Base-by-base conservation (phyloP, 2,329 filamentous ascomycete species). In the Dendryphion nanum region DNA sequence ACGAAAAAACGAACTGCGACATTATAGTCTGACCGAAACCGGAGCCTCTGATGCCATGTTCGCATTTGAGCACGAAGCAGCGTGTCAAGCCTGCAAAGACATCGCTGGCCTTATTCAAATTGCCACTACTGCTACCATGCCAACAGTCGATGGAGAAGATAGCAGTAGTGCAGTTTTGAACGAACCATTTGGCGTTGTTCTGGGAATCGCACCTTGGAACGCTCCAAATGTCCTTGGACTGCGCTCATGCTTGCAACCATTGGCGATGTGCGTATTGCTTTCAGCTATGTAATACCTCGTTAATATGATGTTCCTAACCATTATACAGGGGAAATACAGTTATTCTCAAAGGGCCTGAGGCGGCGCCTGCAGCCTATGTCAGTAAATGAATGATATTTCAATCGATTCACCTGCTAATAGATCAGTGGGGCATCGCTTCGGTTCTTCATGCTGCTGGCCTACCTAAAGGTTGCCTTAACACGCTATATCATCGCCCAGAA, bases 391-490 rank as follows among this genome's bases (percentile, higher is more conserved):
- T 16, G 29, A 6, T 7, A 10, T 16, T 15, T 7, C 29, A 12
- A 8, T 8, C 3, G 16, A 15, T 17, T 3, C 3, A 13, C 8
- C n/a, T n/a, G 23, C 23, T 26, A 26, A 26, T n/a, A 26, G 15
- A 2, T 8, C n/a, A 16, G 14, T 18, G 16, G 46, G 45, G 24
- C 34, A 26, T 26, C n/a, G 29, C 29, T 14, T 30, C 29, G 10
- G 10, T 30, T 17, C 16, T 33, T 42, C 24, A 35, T 33, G n/a
- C 44, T 40, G 86, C 86, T 3, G 87, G 87, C 5, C 72, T 93
- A 12, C 86, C 87, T 0, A 70, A 71, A 1, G 87, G 86, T n/a
- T 82, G 81, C 5, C 63, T 91, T 20, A 90, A 89, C 61, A 69
- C 86, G 33, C 66, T 91, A 30, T 77, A 79, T 33, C 71, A 78